Evolutionary conservation across 2,329 filamentous ascomycete genomes (phyloP), one percentile per base, ranked within the genome.

Genomic region (Tolypocladium cylindrosporum): DNA sequence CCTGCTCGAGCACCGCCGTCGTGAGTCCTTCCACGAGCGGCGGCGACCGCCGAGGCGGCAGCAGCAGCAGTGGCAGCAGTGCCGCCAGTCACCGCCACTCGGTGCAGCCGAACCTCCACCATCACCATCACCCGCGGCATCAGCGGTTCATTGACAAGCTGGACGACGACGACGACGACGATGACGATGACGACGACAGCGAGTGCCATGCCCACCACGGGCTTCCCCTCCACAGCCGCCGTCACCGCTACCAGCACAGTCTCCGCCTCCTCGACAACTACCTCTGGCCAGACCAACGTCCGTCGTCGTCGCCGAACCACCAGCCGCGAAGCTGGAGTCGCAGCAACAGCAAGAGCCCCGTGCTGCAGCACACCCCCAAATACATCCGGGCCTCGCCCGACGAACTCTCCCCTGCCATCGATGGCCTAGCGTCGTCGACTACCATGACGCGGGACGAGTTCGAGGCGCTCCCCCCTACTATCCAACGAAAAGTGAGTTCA

Each of bases 401-500:
- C 45, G 62, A 56, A 24, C 58, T 54, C 43, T 56, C 59, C 27
- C 56, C 60, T 34, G 56, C 62, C 16, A 58, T 61, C 34, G 63
- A 65, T n/a, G 63, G 59, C 55, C 61, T 60, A n/a, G 61, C 66
- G 54, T 66, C 67, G 43, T 67, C 68, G 37, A 63, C 61, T 54
- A 62, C 60, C 27, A 71, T 74, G 61, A 74, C 74, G 1, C 72
- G 63, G 60, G 66, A 72, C 39, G 72, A 75, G 56, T 82, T 81
- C 59, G 77, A 82, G 62, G 75, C 76, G 45, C 71, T 84, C 13
- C 81, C 81, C 24, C 78, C 77, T 31, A 79, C 79, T 19, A 75
- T 84, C 56, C 75, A 79, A 65, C 75, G 81, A 69, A 84, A 84
- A 74, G 81, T 84, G 71, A 75, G 80, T 74, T 74, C 42, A 55